Conservation (phyloP, 2,329 filamentous ascomycete species). For the Alternaria metachromatica region DNA sequence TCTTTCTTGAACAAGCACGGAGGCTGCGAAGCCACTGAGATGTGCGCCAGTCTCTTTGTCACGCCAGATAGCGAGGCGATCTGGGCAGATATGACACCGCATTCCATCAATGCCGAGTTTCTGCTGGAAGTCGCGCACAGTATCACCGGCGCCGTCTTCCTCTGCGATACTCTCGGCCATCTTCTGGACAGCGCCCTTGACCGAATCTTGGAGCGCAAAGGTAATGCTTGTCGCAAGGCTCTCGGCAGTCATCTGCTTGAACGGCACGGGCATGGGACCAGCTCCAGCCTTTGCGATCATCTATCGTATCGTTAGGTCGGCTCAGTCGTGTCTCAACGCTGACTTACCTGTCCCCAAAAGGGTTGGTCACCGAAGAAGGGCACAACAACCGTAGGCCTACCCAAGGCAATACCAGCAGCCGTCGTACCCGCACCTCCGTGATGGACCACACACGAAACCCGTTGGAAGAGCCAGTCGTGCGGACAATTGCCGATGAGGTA, state of each 20-base stretch:
- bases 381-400: slow-evolving; percentile 61
- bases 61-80: slow-evolving; percentile 25
- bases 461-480: slow-evolving; percentile 65
- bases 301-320: slow-evolving; percentile 5
- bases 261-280: slow-evolving; percentile 57
- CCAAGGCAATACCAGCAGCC: slow-evolving; percentile 60
- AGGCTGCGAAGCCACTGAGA: slow-evolving; percentile 25
- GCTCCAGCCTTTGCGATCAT: slow-evolving; percentile 60
- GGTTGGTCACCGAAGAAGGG: slow-evolving; percentile 67
- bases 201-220: slow-evolving; percentile 52
- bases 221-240: slow-evolving; percentile 56
- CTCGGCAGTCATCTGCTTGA: slow-evolving; percentile 53
- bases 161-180: slow-evolving; percentile 26
- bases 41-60: slow-evolving; percentile 26
- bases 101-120: slow-evolving; percentile 20
- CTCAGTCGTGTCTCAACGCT: neutral
- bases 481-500: slow-evolving; percentile 62
- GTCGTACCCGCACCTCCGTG: slow-evolving; percentile 68
- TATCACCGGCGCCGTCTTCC: slow-evolving; percentile 21
- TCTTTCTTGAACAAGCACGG: slow-evolving; percentile 9
- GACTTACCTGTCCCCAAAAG: slow-evolving; percentile 56
- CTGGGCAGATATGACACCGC: slow-evolving; percentile 28
- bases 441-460: slow-evolving; percentile 63
- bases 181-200: slow-evolving; percentile 18
- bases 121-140: slow-evolving; percentile 19